phyloP scores from a whole-genome alignment of 1,284 basidiomycete genomes.

The Cutaneotrichosporon arboriforme region DNA sequence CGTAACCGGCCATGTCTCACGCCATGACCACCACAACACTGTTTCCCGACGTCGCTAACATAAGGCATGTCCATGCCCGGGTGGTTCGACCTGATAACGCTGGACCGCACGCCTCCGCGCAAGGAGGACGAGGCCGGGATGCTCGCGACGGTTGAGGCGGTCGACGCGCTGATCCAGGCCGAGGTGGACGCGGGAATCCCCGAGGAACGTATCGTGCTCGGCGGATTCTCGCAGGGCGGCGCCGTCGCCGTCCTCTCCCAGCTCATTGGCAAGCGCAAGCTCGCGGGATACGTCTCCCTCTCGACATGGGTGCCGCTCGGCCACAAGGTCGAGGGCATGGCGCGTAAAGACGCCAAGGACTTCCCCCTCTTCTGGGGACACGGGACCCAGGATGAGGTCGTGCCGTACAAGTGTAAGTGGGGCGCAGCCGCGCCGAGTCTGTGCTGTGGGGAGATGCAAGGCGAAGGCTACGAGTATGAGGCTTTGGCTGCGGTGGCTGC shows the following conservation, averaged over 20 bases:
- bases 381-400: conserved; percentile 69
- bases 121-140: conserved; percentile 69
- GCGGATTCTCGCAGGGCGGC: conserved; percentile 83
- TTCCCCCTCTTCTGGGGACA: conserved; percentile 85
- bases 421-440: too few species aligned
- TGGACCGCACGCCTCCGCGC: conserved; percentile 53
- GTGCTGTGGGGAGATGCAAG: background rate
- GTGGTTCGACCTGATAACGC: conserved; percentile 71
- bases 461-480: too few species aligned
- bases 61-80: conserved; percentile 37
- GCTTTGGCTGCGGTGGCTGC: too few species aligned
- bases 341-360: conserved; percentile 42
- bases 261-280: conserved; percentile 60
- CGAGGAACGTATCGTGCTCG: conserved; percentile 58
- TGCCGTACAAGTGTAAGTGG: conserved; percentile 52
- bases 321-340: conserved; percentile 55
- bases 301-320: conserved; percentile 71
- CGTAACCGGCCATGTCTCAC: too few species aligned
- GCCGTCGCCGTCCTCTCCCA: conserved; percentile 71
- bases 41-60: too few species aligned
- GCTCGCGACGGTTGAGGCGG: conserved; percentile 57
- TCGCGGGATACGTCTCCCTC: conserved; percentile 67
- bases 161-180: conserved; percentile 65
- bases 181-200: conserved; percentile 69
- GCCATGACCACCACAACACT: too few species aligned